These are phyloP conservation scores for Bipolaris gigantea DNA, from an alignment of 2,329 filamentous ascomycete genomes.

Conservation along the genomic window DNA sequence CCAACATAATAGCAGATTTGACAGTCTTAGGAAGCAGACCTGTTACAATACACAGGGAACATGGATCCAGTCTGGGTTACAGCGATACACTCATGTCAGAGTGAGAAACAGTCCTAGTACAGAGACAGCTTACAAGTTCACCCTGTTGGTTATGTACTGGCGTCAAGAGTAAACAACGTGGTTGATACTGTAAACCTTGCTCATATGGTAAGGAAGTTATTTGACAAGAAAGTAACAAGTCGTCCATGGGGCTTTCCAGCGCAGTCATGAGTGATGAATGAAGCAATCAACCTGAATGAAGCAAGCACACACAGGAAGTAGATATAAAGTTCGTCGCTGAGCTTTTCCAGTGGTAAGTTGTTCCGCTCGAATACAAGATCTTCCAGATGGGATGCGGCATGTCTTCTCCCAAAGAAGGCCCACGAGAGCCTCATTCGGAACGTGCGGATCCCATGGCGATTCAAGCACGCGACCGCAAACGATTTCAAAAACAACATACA, in stretches of 20 bases:
- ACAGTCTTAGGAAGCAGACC: too few species aligned
- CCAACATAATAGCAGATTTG: too few species aligned
- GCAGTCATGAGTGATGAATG: neutral
- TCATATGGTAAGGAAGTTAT: neutral
- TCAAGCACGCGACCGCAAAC: too few species aligned
- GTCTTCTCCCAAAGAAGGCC: neutral
- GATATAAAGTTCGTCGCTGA: neutral
- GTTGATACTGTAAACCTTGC: neutral
- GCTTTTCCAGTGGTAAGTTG: neutral
- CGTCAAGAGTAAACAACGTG: neutral
- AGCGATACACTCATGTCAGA: too few species aligned
- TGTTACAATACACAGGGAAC: too few species aligned
- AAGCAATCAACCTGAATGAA: neutral
- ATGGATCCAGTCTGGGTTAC: too few species aligned
- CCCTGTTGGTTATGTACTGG: neutral
- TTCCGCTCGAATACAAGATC: neutral
- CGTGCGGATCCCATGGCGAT: neutral
- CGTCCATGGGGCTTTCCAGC: neutral
- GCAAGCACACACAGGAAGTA: neutral
- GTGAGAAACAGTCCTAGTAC: neutral
- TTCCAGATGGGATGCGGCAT: neutral
- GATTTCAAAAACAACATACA: too few species aligned
- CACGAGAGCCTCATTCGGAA: neutral
- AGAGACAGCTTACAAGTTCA: neutral
- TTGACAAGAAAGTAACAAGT: neutral